These are phyloP conservation scores for Schizophyllum commune DNA, from an alignment of 1,284 basidiomycete species.

Conservation along the genomic window DNA sequence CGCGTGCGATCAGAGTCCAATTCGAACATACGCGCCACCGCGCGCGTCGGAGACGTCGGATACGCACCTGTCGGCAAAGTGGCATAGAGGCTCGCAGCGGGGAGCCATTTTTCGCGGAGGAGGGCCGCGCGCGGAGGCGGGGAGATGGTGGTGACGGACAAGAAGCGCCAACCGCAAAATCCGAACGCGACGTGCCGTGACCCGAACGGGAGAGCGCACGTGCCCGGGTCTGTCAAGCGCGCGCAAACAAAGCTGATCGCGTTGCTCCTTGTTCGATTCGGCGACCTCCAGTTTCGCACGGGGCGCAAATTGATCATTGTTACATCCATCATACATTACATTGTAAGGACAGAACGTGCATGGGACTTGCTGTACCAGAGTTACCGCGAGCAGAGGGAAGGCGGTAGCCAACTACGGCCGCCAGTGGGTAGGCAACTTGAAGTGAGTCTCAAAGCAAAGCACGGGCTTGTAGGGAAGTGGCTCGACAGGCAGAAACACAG, in stretches of 20 bases:
- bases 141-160: constrained; percentile 5
- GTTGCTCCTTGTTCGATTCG: not conserved
- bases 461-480: too few species aligned
- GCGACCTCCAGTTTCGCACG: too few species aligned
- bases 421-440: too few species aligned
- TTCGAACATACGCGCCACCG: not conserved
- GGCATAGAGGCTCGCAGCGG: constrained; percentile 66
- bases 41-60: constrained; percentile 7
- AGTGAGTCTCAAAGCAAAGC: too few species aligned
- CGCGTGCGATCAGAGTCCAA: not conserved
- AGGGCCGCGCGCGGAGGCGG: constrained; percentile 11
- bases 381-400: too few species aligned
- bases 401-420: too few species aligned
- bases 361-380: too few species aligned
- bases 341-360: too few species aligned
- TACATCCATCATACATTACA: too few species aligned
- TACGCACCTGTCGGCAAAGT: constrained; percentile 64
- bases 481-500: too few species aligned
- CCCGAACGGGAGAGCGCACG: not conserved
- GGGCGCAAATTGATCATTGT: too few species aligned
- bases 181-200: not conserved
- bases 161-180: constrained; percentile 4
- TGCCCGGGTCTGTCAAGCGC: not conserved
- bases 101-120: constrained; percentile 33
- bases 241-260: not conserved